Evolutionary conservation across 139 green algal species (phyloP), one percentile per base, ranked within the genome.

Genomic region (Zygnema circumcarinatum): DNA sequence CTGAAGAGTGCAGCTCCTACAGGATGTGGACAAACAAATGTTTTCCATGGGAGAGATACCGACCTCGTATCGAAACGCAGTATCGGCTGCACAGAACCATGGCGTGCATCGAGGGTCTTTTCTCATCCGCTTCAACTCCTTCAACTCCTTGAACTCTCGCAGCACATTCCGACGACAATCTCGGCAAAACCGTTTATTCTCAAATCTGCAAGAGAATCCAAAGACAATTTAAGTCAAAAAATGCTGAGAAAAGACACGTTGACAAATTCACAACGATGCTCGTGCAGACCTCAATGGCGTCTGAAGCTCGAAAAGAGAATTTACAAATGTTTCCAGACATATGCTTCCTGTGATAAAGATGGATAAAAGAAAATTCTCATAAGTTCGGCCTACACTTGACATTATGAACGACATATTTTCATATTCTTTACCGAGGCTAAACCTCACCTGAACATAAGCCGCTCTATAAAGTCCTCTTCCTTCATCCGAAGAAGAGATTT

Each of bases 111-210:
- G 75, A 33, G 75, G 32, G 21, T 83, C 75, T 52, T 54, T 47
- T 2, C 75, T 42, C 35, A 54, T 20, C 32, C 75, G 32, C 3
- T 54, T 47, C 75, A 83, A 29, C 32, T 83, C 75, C 32, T 83
- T 83, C 75, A 83, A 69, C 32, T 83, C 75, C 32, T 83, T 83
- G 75, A 83, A 83, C 32, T 83, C 75, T 29, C 35, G 32, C n/a
- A 83, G 32, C 47, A 83, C 75, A 52, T 83, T 83, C 2, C 75
- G 75, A 31, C 75, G n/a, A 39, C 75, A 83, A 7, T 83, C 75
- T 52, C 75, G n/a, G 32, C 75, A 83, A 52, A 83, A 83, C 20
- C 75, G n/a, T 52, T 83, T 83, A 3, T 47, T 67, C 75, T 83
- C 75, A 52, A 83, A 83, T 52, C 75, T 83, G 35, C 75, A 38